Evolutionary conservation across 2,329 filamentous ascomycete genomes (phyloP).

Genomic region (Fusarium sp.): DNA sequence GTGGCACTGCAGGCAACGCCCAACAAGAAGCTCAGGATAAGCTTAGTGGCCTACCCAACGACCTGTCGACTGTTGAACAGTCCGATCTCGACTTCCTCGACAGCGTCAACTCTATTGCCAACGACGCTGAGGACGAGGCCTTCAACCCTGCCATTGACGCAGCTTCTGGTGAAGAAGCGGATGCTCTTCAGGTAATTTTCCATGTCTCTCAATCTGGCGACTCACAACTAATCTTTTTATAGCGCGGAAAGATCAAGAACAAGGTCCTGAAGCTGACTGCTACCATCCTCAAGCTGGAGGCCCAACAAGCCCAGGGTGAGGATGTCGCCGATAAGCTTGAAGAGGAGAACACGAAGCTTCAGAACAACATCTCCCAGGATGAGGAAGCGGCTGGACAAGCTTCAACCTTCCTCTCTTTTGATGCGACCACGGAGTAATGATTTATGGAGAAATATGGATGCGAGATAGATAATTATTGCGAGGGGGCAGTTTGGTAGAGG

Average conservation of each 20-base stretch:
- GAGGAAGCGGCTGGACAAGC: conserved; percentile 62
- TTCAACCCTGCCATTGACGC: conserved; percentile 69
- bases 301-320: conserved; percentile 66
- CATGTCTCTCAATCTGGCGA: fast-evolving
- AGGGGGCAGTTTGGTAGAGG: neutral
- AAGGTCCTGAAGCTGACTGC: conserved; percentile 72
- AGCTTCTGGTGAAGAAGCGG: conserved; percentile 61
- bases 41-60: conserved; percentile 55
- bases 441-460: neutral
- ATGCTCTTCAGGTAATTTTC: conserved; percentile 61
- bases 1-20: conserved; percentile 62
- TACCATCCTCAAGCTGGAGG: conserved; percentile 65
- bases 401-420: conserved; percentile 54
- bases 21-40: conserved; percentile 60
- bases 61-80: conserved; percentile 61
- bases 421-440: conserved; percentile 34
- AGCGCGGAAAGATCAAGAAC: conserved; percentile 72
- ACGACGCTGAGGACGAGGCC: conserved; percentile 66
- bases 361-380: conserved; percentile 68
- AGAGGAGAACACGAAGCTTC: conserved; percentile 65
- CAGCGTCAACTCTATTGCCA: conserved; percentile 66
- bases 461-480: neutral
- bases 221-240: neutral
- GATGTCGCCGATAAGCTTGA: conserved; percentile 62
- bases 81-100: conserved; percentile 65